Conservation (phyloP, 2,329 filamentous ascomycete species). For the Cadophora sp. region DNA sequence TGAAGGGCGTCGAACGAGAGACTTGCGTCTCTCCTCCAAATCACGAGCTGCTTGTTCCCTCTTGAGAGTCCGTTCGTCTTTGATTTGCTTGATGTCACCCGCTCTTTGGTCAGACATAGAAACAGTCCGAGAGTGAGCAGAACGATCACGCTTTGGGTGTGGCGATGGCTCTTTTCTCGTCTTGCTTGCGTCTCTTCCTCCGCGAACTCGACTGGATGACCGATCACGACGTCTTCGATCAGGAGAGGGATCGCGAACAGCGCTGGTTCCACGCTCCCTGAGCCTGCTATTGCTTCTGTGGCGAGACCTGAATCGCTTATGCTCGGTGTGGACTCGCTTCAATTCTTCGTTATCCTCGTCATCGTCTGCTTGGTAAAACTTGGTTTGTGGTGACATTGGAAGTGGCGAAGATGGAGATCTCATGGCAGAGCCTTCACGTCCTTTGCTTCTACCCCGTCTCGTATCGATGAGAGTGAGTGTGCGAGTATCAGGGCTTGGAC, state of each 20-base stretch:
- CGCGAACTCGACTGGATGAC: conserved; percentile 43
- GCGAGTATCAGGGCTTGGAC: conserved; percentile 46
- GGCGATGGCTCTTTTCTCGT: conserved; percentile 36
- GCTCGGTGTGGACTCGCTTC: conserved; percentile 58
- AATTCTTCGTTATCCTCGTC: conserved; percentile 70
- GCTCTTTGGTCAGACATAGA: conserved; percentile 52
- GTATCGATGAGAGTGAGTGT: conserved; percentile 49
- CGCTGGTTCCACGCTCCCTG: conserved; percentile 45
- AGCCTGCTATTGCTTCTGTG: conserved; percentile 59
- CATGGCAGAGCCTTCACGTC: conserved; percentile 62
- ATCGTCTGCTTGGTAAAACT: conserved; percentile 57
- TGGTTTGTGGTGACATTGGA: conserved; percentile 70
- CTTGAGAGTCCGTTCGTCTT: conserved; percentile 67
- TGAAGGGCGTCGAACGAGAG: conserved; percentile 79
- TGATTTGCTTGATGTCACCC: conserved; percentile 62
- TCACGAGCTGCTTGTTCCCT: conserved; percentile 82
- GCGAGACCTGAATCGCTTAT: conserved; percentile 62
- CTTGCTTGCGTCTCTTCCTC: conserved; percentile 37
- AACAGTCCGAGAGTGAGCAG: conserved; percentile 47
- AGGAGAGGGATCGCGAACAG: conserved; percentile 41
- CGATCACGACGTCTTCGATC: conserved; percentile 44
- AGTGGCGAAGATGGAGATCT: conserved; percentile 83
- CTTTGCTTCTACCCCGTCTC: conserved; percentile 66
- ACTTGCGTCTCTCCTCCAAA: conserved; percentile 86
- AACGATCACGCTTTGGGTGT: conserved; percentile 35